These are phyloP conservation scores for Leersia perrieri DNA, from an alignment of 176 grass and related monocot species.

Conservation along the genomic window DNA sequence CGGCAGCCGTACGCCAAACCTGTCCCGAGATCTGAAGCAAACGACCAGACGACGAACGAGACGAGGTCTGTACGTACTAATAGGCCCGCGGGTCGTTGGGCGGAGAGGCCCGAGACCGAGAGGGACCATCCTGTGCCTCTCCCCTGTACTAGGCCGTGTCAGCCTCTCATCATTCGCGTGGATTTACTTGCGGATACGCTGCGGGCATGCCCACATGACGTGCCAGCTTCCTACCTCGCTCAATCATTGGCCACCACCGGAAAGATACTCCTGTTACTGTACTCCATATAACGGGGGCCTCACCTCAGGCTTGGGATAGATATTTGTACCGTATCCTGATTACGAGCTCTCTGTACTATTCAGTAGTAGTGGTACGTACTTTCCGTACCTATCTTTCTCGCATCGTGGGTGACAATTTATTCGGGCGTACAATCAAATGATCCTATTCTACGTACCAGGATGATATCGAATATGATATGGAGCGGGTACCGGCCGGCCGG, in stretches of 20 bases:
- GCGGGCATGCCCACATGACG: conserved; percentile 6
- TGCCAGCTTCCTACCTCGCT: too few relatives aligned
- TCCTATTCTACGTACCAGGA: not conserved
- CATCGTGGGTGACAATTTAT: not conserved
- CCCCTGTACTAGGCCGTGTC: not conserved
- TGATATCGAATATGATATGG: not conserved
- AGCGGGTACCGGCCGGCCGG: not conserved
- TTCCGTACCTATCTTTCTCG: conserved; percentile 18
- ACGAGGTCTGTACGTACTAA: not conserved
- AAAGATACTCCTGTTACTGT: not conserved
- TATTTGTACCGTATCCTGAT: too few relatives aligned
- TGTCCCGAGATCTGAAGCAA: not conserved
- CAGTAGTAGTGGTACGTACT: not conserved
- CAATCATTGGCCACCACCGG: not conserved
- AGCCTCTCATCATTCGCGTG: conserved; percentile 7
- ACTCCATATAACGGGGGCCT: too few relatives aligned
- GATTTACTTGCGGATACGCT: conserved; percentile 23
- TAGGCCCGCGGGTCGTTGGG: too few relatives aligned
- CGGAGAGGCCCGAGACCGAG: not conserved
- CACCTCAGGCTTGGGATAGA: not conserved
- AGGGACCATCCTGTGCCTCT: conserved; percentile 7
- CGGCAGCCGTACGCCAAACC: not conserved
- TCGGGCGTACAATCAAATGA: conserved; percentile 18
- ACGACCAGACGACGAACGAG: too few relatives aligned
- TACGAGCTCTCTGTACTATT: too few relatives aligned